Evolutionary conservation across 768 basidiomycete genomes (phyloP), one percentile per base, ranked within the genome.

Genomic region (Gymnopilus dilepis): DNA sequence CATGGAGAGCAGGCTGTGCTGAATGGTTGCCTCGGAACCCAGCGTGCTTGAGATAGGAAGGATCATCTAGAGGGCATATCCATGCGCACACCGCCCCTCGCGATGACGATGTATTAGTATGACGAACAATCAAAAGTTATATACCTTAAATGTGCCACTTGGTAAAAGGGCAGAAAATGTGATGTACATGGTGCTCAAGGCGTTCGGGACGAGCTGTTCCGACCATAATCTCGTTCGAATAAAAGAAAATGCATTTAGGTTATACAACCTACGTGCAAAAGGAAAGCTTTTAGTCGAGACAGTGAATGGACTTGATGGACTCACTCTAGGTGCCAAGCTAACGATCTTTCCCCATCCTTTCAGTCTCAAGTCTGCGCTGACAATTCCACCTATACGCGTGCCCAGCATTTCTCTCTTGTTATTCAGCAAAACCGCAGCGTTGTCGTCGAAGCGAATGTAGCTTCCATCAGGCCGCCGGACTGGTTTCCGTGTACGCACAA

Each of bases 381-480:
- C 96, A 43, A 96, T 89, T 0, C 96, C 95, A 68, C 92, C 91
- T 57, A 99, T 94, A 70, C 97, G 87, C 52, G 95, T 97, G 19
- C 95, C 96, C 60, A 99, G 72, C 91, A 98, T 94, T 77, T 97
- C 94, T 59, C 89, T 85, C 80, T 99, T 99, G 80, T 94, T 94
- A 76, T 99, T 98, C 59, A 99, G 75, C 34, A 99, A 77, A 5
- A 98, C 95, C 8, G 88, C 94, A 0, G 97, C 97, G 70, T 98
- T 98, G 82, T 98, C 97, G 77, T 98, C 97, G 76, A 98, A 99
- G 45, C 92, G 82, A 65, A 98, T 81, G 68, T 86, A 81, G 28
- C 94, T 84, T 13, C 97, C 97, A 76, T 98, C 97, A 21, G 95
- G 89, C 71, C 97, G 80, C 41, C 87, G 84, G 4, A 94, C 90